These are phyloP conservation scores for Carallia brachiata DNA, from an alignment of 345 rosid species.

Conservation along the genomic window DNA sequence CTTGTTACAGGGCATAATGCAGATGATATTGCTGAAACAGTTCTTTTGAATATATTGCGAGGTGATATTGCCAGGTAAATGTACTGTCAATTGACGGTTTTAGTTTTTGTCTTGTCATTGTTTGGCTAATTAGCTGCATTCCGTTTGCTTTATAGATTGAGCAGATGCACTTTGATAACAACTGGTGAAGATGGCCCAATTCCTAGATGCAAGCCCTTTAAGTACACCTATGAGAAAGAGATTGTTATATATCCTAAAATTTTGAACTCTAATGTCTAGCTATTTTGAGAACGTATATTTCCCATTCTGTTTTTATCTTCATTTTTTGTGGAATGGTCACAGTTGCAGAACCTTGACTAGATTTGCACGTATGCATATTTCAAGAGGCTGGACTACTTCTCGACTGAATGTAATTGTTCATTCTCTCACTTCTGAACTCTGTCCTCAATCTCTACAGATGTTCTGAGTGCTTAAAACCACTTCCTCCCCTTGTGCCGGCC, in stretches of 20 bases:
- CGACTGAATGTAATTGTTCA: conserved; percentile 88
- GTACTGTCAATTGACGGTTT: background rate
- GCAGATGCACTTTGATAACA: conserved; percentile 80
- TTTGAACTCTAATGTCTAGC: background rate
- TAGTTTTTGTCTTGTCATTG: background rate
- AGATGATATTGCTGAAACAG: conserved; percentile 96
- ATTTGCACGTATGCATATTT: conserved; percentile 86
- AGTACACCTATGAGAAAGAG: conserved; percentile 93
- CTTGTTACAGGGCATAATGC: conserved; percentile 91
- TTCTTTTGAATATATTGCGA: conserved; percentile 78
- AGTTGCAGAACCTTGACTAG: conserved; percentile 50
- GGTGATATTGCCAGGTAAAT: conserved; percentile 92
- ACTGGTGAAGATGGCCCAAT: conserved; percentile 98
- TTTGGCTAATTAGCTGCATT: conserved; percentile 4
- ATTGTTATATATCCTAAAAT: conserved; percentile 87
- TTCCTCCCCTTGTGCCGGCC: too few relatives aligned
- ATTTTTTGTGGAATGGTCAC: conserved; percentile 4
- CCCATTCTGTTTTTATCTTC: background rate
- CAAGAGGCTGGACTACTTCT: conserved; percentile 95
- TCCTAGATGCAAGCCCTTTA: conserved; percentile 96
- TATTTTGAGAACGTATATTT: conserved; percentile 4
- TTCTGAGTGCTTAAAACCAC: background rate
- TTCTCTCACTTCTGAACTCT: background rate
- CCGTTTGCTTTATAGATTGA: conserved; percentile 45
- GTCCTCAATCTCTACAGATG: background rate